These are phyloP conservation scores for Kalanchoe fedtschenkoi DNA, from an alignment of 164 flowering plant species.

Conservation along the genomic window DNA sequence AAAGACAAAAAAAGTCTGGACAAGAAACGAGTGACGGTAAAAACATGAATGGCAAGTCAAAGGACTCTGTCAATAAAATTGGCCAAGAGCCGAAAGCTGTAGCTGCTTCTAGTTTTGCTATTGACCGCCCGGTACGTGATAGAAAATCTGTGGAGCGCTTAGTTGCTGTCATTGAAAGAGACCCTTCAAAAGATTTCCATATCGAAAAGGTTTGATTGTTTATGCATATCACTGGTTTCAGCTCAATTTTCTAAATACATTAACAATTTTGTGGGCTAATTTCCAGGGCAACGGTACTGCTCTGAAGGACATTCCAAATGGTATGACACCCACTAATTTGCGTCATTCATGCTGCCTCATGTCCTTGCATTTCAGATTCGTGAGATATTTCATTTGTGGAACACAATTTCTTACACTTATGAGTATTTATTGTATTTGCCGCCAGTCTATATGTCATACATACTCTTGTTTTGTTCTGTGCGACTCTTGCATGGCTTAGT, in stretches of 20 bases:
- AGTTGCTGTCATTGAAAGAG: conserved; percentile 11
- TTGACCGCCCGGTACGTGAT: conserved; percentile 13
- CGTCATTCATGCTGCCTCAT: neutral
- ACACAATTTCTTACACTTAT: neutral
- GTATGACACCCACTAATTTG: conserved; percentile 18
- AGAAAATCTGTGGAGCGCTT: conserved; percentile 13
- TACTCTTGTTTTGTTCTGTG: neutral
- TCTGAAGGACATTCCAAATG: conserved; percentile 84
- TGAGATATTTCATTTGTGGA: neutral
- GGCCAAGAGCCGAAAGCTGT: conserved; percentile 10
- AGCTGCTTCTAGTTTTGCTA: conserved; percentile 1
- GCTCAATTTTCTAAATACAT: neutral
- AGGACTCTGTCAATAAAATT: too few relatives aligned
- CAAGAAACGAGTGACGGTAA: conserved; percentile 5
- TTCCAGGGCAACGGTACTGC: conserved; percentile 82
- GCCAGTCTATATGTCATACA: neutral
- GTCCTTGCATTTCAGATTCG: neutral
- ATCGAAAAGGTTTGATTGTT: conserved; percentile 6
- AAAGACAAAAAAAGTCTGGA: conserved; percentile 11
- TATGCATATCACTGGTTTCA: neutral
- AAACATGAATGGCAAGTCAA: conserved; percentile 2
- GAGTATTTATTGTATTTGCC: neutral
- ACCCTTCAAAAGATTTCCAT: conserved; percentile 8
- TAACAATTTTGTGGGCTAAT: neutral
- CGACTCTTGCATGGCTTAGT: neutral